Evolutionary conservation across 345 rosid genomes (phyloP).

Genomic region (Corchorus olitorius): DNA sequence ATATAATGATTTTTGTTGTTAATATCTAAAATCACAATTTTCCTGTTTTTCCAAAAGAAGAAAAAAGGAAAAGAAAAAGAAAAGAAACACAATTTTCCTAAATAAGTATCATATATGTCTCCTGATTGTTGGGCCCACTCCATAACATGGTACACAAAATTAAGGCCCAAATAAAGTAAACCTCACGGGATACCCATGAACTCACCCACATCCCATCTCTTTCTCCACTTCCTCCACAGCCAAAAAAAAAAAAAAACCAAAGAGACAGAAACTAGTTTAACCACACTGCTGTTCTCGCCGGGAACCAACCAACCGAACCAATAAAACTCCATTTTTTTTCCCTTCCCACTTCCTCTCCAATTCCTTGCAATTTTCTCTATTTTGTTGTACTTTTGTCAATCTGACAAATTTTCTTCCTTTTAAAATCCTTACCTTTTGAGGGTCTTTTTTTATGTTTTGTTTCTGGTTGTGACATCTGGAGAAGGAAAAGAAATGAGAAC

Average conservation of each 20-base stretch:
- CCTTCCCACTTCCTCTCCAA: conserved; percentile 3
- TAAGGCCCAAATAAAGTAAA: conserved; percentile 10
- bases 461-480: neutral
- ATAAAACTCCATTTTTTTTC: neutral
- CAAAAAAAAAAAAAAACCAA: neutral
- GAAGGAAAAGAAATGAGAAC: conserved; percentile 55
- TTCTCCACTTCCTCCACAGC: neutral
- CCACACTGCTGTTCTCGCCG: conserved; percentile 16
- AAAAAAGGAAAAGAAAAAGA: no score
- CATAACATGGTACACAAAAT: neutral
- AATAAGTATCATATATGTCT: no score
- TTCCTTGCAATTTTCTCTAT: neutral
- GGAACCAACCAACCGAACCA: conserved; percentile 6
- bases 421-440: neutral
- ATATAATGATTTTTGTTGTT: no score
- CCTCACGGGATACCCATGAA: conserved; percentile 35
- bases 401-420: neutral
- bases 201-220: conserved; percentile 26
- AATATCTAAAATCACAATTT: no score
- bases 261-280: neutral
- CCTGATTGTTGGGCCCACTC: neutral
- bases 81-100: no score
- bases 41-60: no score
- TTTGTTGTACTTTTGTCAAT: neutral
- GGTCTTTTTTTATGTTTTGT: neutral